phyloP scores from a whole-genome alignment of 208 protist genomes.

The Naegleria fowleri region DNA sequence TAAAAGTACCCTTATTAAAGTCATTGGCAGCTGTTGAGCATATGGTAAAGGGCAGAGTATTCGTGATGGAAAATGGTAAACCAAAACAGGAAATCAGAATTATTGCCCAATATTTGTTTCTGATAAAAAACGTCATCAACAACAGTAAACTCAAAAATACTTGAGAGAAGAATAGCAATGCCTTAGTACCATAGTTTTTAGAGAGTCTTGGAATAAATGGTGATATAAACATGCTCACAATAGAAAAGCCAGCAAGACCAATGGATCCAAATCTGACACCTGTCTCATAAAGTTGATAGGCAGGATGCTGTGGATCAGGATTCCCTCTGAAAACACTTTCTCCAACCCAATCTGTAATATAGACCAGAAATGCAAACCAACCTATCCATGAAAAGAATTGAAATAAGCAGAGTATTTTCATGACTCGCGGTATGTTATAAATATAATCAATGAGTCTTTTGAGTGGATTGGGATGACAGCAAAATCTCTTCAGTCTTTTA shows the following conservation, averaged over 20 bases:
- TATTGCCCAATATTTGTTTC: constrained; percentile 6
- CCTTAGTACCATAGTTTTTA: neutral
- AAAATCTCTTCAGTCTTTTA: neutral
- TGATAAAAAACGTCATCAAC: constrained; percentile 14
- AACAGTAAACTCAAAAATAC: neutral
- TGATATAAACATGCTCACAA: neutral
- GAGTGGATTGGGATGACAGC: neutral
- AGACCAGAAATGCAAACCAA: constrained; percentile 23
- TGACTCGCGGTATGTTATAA: neutral
- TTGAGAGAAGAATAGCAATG: neutral
- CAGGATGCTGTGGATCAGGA: neutral
- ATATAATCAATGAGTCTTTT: neutral
- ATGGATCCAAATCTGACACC: constrained; percentile 24
- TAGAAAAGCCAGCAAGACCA: constrained; percentile 10
- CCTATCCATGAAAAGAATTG: constrained; percentile 27
- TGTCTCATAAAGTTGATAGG: neutral
- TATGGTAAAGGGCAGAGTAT: constrained; percentile 21
- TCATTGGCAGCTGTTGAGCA: neutral
- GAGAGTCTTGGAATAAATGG: neutral
- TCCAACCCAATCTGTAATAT: constrained; percentile 16
- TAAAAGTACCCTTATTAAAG: neutral
- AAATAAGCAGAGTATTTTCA: neutral
- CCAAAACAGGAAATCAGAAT: neutral
- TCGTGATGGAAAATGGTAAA: constrained; percentile 21
- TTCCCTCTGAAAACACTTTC: neutral